These are phyloP conservation scores for Akebia trifoliata DNA, from an alignment of 164 flowering plant species.

Conservation along the genomic window DNA sequence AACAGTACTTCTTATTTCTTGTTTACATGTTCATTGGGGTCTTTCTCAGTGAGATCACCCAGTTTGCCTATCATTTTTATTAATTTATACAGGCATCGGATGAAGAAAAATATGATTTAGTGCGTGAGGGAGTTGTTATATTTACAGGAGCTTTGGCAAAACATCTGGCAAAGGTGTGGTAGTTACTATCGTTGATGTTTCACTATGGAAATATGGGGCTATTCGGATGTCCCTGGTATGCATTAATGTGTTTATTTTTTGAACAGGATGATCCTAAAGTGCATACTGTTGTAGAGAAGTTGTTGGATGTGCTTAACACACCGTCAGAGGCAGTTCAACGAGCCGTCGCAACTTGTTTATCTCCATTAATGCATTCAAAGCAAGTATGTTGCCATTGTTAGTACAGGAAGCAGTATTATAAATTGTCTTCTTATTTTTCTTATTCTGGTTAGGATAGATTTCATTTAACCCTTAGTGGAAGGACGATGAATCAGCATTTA, in stretches of 20 bases:
- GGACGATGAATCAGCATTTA: too few species aligned
- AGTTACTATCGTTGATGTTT: background rate
- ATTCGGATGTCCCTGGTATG: background rate
- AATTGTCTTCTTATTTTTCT: background rate
- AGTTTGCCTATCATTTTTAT: background rate
- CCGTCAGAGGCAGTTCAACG: conserved; percentile 99
- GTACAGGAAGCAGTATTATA: background rate
- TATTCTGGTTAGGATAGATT: background rate
- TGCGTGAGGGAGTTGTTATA: conserved; percentile 98
- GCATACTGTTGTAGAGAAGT: conserved; percentile 83
- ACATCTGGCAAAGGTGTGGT: conserved; percentile 71
- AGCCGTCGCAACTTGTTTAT: conserved; percentile 86
- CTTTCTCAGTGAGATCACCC: background rate
- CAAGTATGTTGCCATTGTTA: conserved; percentile 41
- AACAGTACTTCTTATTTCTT: background rate
- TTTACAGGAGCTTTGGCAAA: conserved; percentile 96
- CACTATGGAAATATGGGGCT: background rate
- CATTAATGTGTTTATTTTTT: conserved; percentile 12
- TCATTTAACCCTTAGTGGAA: too few species aligned
- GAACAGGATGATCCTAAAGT: conserved; percentile 94
- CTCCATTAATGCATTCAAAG: conserved; percentile 89
- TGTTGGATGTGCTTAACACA: conserved; percentile 91
- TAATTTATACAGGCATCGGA: conserved; percentile 56
- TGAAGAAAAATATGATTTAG: conserved; percentile 92
- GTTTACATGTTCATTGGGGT: background rate